A percentile compares a stretch with the other conserved stretches of the same genome.
Evolutionary conservation across 2,329 filamentous ascomycete genomes (phyloP).

Genomic region (Penicillium italicum): DNA sequence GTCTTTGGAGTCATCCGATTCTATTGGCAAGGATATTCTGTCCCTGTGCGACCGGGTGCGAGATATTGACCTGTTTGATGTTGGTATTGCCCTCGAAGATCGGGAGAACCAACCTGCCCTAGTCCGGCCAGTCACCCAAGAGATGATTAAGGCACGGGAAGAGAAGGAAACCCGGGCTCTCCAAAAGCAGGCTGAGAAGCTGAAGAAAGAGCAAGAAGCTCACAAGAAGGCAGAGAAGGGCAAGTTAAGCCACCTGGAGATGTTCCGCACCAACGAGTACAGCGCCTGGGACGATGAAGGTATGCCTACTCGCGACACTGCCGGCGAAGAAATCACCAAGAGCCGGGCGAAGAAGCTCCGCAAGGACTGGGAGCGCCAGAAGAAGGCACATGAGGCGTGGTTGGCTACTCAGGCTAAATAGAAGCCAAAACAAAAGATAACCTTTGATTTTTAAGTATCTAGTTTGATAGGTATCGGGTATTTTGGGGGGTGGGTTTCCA

Average conservation of each 20-base stretch:
- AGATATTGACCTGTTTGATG: slow-evolving; percentile 73
- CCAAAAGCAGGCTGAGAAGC: slow-evolving; percentile 54
- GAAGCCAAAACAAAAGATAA: slow-evolving; percentile 3
- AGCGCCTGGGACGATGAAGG: slow-evolving; percentile 80
- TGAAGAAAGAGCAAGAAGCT: slow-evolving; percentile 56
- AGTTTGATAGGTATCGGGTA: slow-evolving; percentile 2
- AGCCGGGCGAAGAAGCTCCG: slow-evolving; percentile 73
- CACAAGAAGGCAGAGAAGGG: slow-evolving; percentile 52
- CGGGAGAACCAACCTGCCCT: slow-evolving; percentile 66
- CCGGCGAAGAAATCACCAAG: slow-evolving; percentile 78
- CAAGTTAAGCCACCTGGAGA: slow-evolving; percentile 54
- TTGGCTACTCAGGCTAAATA: slow-evolving; percentile 24
- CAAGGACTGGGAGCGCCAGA: slow-evolving; percentile 89
- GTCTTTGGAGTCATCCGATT: slow-evolving; percentile 44
- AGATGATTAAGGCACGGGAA: slow-evolving; percentile 53
- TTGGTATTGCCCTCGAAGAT: slow-evolving; percentile 87
- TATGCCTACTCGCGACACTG: slow-evolving; percentile 70
- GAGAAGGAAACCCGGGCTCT: slow-evolving; percentile 51
- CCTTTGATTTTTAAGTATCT: background rate
- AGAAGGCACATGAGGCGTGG: slow-evolving; percentile 54
- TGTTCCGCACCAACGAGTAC: slow-evolving; percentile 61
- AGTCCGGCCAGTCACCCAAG: slow-evolving; percentile 62
- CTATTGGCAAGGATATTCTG: slow-evolving; percentile 68
- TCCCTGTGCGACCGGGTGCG: slow-evolving; percentile 74
- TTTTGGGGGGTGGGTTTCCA: slow-evolving; percentile 3